Evolutionary conservation across 345 rosid species (phyloP).

Genomic region (Laguncularia racemosa): DNA sequence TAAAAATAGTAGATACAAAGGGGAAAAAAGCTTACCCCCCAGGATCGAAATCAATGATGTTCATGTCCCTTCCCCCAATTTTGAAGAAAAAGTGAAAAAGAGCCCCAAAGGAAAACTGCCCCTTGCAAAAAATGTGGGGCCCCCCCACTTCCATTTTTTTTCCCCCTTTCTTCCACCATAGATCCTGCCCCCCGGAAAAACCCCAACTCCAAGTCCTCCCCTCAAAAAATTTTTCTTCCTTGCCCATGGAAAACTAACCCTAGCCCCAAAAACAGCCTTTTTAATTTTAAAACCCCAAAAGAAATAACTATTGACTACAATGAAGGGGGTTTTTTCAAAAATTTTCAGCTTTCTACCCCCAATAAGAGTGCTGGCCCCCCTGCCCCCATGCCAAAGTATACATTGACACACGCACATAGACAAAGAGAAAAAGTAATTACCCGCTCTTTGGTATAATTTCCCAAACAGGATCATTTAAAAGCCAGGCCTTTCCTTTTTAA

Average conservation of each 20-base stretch:
- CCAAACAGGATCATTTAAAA: slow-evolving; percentile 74
- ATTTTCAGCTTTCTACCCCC: too few species aligned
- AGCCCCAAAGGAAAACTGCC: slow-evolving; percentile 39
- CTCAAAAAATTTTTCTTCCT: slow-evolving; percentile 40
- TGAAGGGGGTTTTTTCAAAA: too few species aligned
- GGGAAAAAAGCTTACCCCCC: slow-evolving; percentile 18
- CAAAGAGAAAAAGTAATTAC: slow-evolving; percentile 12
- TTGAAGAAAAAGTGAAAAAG: slow-evolving; percentile 45
- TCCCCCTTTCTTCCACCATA: slow-evolving; percentile 44
- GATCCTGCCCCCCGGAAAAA: slow-evolving; percentile 32
- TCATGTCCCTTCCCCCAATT: slow-evolving; percentile 32
- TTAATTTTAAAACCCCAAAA: neutral
- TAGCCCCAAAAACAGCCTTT: neutral
- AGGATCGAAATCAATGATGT: slow-evolving; percentile 23
- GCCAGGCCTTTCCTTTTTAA: slow-evolving; percentile 74
- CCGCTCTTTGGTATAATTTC: slow-evolving; percentile 59
- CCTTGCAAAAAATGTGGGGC: slow-evolving; percentile 46
- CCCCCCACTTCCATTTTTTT: slow-evolving; percentile 36
- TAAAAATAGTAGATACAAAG: too few species aligned
- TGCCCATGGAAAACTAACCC: slow-evolving; percentile 42
- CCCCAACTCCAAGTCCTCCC: slow-evolving; percentile 48
- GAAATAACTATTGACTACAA: neutral
- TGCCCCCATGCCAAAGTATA: too few species aligned
- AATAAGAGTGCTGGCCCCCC: too few species aligned
- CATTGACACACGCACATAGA: neutral